Evolutionary conservation across 1,139 yeast species (phyloP), one percentile per base, ranked within the genome.

Genomic region (Zygoascus meyerae): DNA sequence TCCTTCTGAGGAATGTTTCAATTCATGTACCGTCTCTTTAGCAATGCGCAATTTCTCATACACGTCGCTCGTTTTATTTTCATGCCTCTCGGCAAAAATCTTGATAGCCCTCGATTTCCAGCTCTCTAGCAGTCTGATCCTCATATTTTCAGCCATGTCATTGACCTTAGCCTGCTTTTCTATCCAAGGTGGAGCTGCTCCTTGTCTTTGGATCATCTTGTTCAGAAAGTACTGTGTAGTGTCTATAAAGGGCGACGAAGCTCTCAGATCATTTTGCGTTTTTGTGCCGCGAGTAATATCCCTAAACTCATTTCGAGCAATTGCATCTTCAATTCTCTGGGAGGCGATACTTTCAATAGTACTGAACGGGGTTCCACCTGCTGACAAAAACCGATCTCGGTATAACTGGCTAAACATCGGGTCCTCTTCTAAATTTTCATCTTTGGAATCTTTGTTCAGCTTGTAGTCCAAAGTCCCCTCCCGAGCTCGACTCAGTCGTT

Each of bases 111-210:
- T 30, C 10, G 34, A 18, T 14, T 35, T 38, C 58, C 59, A 58
- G 8, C 52, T 46, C 9, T 40, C 40, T 7, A 21, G 46, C 26
- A 56, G 30, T 8, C 34, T 38, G 10, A 35, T 40, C 18, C 87
- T 63, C 48, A 85, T 77, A 0, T 59, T 58, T 1, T 55, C 59
- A 4, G 83, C 70, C 33, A 74, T 75, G 1, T 59, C 53, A 42
- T 74, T 75, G 3, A 86, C 73, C 3, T 75, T 72, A 40, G 79
- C 76, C 63, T 87, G 96, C 46, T 77, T 79, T 57, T 86, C 95
- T 30, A 87, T 81, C 95, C 95, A 87, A 0, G 95, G 94, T 0
- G 95, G 95, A 9, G 81, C 70, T 0, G 85, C 81, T 41, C 86
- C 89, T 62, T 87, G 95, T 40, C 78, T 76, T 54, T 78, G 81